A percentile compares a stretch with the other conserved stretches of the same genome.
Evolutionary conservation across 1,139 yeast genomes (phyloP).

Genomic region (Fermentozyma sake): DNA sequence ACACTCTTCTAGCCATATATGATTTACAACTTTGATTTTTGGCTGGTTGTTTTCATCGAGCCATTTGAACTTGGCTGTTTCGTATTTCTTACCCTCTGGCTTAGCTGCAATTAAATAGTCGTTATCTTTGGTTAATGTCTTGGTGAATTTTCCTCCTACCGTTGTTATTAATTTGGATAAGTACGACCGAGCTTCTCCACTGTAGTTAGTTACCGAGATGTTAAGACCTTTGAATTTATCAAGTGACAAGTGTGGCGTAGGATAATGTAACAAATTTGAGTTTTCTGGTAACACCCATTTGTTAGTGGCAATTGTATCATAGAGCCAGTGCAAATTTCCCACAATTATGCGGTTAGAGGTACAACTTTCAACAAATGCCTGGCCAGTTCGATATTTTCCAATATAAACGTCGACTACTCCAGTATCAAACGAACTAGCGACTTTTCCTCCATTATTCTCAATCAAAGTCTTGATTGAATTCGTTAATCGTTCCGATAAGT

Average conservation of each 20-base stretch:
- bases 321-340: slow-evolving; percentile 76
- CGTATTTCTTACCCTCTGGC: slow-evolving; percentile 68
- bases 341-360: slow-evolving; percentile 30
- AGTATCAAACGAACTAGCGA: slow-evolving; percentile 14
- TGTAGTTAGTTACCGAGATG: slow-evolving; percentile 72
- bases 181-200: slow-evolving; percentile 79
- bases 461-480: slow-evolving; percentile 25
- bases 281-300: slow-evolving; percentile 55
- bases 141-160: slow-evolving; percentile 76
- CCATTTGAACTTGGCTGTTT: slow-evolving; percentile 66
- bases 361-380: slow-evolving; percentile 31
- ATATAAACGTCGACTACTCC: slow-evolving; percentile 52
- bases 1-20: slow-evolving; percentile 87
- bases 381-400: slow-evolving; percentile 61
- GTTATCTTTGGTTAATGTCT: slow-evolving; percentile 60
- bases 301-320: slow-evolving; percentile 53
- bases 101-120: slow-evolving; percentile 71
- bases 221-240: slow-evolving; percentile 47
- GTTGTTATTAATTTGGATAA: slow-evolving; percentile 59
- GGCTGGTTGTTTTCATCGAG: slow-evolving; percentile 22
- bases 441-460: slow-evolving; percentile 29
- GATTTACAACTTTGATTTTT: slow-evolving; percentile 59
- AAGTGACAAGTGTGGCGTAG: slow-evolving; percentile 54
- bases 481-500: slow-evolving; percentile 26
- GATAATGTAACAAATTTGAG: slow-evolving; percentile 63